Evolutionary conservation across 1,139 yeast genomes (phyloP).

Genomic region (Kodamaea sp.): DNA sequence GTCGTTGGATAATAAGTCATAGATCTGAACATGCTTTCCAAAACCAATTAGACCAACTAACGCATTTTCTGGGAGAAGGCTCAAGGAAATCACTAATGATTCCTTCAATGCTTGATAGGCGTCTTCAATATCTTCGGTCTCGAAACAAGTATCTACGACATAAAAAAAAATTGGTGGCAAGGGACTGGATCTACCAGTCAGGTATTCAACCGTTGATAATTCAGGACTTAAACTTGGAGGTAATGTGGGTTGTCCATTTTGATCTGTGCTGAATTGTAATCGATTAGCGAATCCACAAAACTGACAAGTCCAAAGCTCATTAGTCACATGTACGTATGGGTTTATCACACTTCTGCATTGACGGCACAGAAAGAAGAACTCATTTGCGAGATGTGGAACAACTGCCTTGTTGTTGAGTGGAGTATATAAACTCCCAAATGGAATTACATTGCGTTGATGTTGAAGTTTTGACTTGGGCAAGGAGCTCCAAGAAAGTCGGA

Average conservation of each 20-base stretch:
- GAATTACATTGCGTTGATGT: conserved; percentile 58
- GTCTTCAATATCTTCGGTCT: conserved; percentile 40
- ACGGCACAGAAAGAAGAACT: conserved; percentile 45
- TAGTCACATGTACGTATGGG: conserved; percentile 48
- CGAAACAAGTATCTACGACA: conserved; percentile 69
- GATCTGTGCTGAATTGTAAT: conserved; percentile 18
- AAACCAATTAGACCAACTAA: conserved; percentile 59
- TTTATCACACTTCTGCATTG: conserved; percentile 61
- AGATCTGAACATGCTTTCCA: conserved; percentile 67
- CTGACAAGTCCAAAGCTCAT: conserved; percentile 63
- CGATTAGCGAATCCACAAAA: conserved; percentile 60
- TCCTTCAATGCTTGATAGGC: conserved; percentile 54
- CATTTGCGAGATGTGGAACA: conserved; percentile 35
- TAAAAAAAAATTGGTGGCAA: conserved; percentile 58
- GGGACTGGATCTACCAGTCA: conserved; percentile 44
- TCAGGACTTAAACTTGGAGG: conserved; percentile 42
- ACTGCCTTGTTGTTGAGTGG: conserved; percentile 59
- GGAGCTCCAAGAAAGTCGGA: conserved; percentile 87
- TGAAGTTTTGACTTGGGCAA: conserved; percentile 65
- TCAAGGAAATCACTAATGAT: conserved; percentile 51
- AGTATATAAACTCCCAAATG: conserved; percentile 65
- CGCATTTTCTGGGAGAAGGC: conserved; percentile 61
- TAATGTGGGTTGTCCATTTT: conserved; percentile 16
- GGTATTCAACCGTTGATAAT: conserved; percentile 61
- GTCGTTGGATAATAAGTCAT: conserved; percentile 48